Evolutionary conservation across 768 basidiomycete species (phyloP).

Genomic region (Epithele typhae): DNA sequence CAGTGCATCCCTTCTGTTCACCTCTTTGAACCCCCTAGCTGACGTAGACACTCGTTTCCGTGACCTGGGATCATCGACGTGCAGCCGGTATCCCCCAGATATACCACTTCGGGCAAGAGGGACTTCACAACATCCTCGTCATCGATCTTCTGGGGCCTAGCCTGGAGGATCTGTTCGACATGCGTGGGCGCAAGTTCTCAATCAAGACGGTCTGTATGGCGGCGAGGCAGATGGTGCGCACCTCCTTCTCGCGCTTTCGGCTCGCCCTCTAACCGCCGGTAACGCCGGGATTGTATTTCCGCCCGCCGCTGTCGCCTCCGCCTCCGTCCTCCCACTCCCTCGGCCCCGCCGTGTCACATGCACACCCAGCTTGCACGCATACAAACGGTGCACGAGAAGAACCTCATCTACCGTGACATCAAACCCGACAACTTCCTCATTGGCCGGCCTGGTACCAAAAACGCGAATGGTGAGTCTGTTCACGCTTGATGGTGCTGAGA

Average conservation of each 20-base stretch:
- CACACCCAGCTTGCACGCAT: constrained; percentile 93
- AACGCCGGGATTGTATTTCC: constrained; percentile 3
- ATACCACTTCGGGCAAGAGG: constrained; percentile 99
- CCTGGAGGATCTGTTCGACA: constrained; percentile 97
- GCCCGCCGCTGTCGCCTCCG: not conserved
- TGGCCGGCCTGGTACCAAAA: constrained; percentile 90
- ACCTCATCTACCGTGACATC: constrained; percentile 98
- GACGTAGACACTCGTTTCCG: constrained; percentile 1
- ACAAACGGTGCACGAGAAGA: constrained; percentile 99
- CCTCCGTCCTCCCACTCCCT: constrained; percentile 5
- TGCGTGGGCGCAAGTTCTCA: constrained; percentile 97
- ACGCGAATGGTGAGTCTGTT: constrained; percentile 71
- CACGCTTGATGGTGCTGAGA: too few relatives aligned
- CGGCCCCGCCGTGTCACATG: too few relatives aligned
- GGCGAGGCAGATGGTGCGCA: constrained; percentile 92
- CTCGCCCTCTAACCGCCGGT: too few relatives aligned
- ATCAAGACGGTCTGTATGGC: constrained; percentile 99
- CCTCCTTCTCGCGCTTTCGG: too few relatives aligned
- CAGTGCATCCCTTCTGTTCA: constrained; percentile 19
- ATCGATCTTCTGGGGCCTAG: constrained; percentile 97
- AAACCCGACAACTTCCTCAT: constrained; percentile 99
- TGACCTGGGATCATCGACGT: constrained; percentile 1
- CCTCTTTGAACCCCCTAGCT: not conserved
- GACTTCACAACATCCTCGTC: constrained; percentile 95
- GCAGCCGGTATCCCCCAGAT: constrained; percentile 97